Conservation (phyloP, 2,329 filamentous ascomycete genomes). For the Diaporthe sp. region DNA sequence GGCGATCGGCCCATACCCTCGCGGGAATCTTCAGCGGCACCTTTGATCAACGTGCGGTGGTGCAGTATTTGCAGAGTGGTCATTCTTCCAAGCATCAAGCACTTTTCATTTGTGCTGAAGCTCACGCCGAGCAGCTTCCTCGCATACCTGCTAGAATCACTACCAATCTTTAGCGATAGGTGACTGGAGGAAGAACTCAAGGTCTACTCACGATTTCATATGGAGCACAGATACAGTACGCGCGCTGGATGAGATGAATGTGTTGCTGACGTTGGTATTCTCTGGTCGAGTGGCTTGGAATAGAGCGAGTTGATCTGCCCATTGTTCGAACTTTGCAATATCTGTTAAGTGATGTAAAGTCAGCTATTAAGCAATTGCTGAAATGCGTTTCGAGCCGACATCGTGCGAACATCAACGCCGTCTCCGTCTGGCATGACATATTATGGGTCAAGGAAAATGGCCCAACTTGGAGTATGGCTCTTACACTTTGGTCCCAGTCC, state of each 20-base stretch:
- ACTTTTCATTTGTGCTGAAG: neutral
- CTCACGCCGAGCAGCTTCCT: neutral
- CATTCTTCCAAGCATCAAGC: neutral
- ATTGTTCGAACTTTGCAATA: neutral
- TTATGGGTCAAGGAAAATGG: neutral
- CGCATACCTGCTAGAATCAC: neutral
- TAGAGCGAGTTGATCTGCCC: neutral
- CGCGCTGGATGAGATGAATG: neutral
- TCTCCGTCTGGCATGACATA: no score
- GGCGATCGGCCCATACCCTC: neutral
- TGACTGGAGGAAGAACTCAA: neutral
- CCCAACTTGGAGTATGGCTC: neutral
- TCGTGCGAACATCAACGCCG: no score
- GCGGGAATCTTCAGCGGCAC: no score
- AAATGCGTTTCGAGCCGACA: no score
- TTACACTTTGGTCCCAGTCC: neutral
- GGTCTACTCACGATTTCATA: neutral
- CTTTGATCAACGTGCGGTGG: neutral
- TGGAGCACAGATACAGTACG: neutral
- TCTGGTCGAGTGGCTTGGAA: neutral
- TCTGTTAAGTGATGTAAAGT: neutral
- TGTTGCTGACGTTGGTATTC: neutral
- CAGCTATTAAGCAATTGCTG: no score
- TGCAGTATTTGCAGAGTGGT: neutral
- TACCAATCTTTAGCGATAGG: neutral